These are phyloP conservation scores for Theileria orientalis DNA, from an alignment of 169 alveolate species.

Conservation along the genomic window DNA sequence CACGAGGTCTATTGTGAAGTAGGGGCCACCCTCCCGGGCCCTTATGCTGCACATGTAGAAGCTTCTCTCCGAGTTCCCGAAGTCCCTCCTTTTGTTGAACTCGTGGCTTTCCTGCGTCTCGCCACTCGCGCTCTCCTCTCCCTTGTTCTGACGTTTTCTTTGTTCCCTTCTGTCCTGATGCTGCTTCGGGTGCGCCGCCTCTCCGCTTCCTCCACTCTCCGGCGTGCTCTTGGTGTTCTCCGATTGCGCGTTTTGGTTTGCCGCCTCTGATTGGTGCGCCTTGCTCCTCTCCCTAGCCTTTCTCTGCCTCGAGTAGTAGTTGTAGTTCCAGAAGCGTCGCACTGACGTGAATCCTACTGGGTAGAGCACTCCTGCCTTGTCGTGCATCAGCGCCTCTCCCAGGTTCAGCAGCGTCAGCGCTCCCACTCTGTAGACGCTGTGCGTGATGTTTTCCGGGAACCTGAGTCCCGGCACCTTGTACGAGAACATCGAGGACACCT, in stretches of 20 bases:
- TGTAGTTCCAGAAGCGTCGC: conserved; percentile 62
- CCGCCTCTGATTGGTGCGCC: not conserved
- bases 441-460: not conserved
- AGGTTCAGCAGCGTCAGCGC: conserved; percentile 59
- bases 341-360: conserved; percentile 71
- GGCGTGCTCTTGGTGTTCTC: not conserved
- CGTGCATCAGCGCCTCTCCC: conserved; percentile 67
- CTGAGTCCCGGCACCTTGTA: conserved; percentile 10
- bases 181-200: no score
- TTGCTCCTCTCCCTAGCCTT: not conserved
- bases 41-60: conserved; percentile 44
- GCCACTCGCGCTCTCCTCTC: not conserved
- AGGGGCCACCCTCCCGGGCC: conserved; percentile 17
- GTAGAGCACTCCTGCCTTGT: conserved; percentile 42
- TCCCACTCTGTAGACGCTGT: conserved; percentile 49
- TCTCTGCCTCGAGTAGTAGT: not conserved
- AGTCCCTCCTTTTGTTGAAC: conserved; percentile 10
- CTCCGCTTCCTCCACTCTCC: no score
- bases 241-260: not conserved
- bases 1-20: conserved; percentile 22
- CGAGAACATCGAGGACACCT: not conserved
- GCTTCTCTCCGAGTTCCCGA: conserved; percentile 32
- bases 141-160: not conserved
- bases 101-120: conserved; percentile 8
- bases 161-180: no score